These are phyloP conservation scores for Cutaneotrichosporon mucoides DNA, from an alignment of 1,284 basidiomycete genomes.

Conservation along the genomic window DNA sequence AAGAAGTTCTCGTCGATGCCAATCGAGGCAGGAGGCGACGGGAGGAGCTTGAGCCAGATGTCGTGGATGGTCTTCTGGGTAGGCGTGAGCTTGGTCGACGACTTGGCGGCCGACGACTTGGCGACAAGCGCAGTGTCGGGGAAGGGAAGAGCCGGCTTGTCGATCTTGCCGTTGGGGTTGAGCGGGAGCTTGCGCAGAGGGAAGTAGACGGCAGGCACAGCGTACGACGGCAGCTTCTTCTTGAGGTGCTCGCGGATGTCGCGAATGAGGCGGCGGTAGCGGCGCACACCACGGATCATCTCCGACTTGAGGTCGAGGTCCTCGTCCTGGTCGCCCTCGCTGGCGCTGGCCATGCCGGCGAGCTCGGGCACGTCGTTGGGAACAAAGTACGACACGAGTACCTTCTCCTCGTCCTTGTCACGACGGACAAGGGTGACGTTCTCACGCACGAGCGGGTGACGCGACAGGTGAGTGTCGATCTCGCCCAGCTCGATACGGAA, in stretches of 20 bases:
- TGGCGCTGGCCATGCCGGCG: conserved; percentile 69
- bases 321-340: conserved; percentile 57
- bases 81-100: conserved; percentile 53
- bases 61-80: conserved; percentile 77
- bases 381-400: conserved; percentile 98
- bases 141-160: conserved; percentile 98
- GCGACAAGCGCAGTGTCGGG: conserved; percentile 85
- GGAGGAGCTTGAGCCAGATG: conserved; percentile 81
- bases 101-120: conserved; percentile 38
- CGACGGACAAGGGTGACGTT: conserved; percentile 95
- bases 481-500: conserved; percentile 99
- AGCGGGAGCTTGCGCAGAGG: conserved; percentile 93
- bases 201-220: conserved; percentile 89
- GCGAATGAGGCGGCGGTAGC: conserved; percentile 84
- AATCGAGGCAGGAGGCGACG: conserved; percentile 71
- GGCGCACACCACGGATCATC: conserved; percentile 67
- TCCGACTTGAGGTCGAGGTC: conserved; percentile 52
- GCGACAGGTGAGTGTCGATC: conserved; percentile 93
- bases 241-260: conserved; percentile 93
- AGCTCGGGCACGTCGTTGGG: conserved; percentile 68
- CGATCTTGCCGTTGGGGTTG: conserved; percentile 98
- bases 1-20: conserved; percentile 95
- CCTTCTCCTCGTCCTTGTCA: conserved; percentile 99
- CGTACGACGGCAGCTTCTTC: conserved; percentile 93
- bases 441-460: conserved; percentile 89